phyloP scores from a whole-genome alignment of 2,329 filamentous ascomycete genomes.

The Botrytis tulipae region DNA sequence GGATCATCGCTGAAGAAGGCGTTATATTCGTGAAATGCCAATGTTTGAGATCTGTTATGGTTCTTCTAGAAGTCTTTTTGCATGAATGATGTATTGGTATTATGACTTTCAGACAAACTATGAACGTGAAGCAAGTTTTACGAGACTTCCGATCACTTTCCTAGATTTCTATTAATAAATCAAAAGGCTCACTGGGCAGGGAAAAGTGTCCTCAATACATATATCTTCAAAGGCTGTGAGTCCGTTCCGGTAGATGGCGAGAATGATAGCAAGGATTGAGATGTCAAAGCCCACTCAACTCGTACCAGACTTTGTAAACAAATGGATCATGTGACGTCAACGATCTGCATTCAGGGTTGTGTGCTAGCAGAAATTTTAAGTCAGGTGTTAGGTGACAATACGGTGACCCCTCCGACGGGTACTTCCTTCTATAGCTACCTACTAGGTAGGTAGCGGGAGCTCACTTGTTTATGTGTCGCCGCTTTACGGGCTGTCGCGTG shows the following conservation, averaged over 20 bases:
- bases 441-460: background rate
- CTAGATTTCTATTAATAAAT: constrained; percentile 11
- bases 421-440: background rate
- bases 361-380: background rate
- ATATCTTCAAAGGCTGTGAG: background rate
- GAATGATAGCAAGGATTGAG: background rate
- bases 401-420: background rate
- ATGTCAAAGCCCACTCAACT: background rate
- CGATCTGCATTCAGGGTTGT: background rate
- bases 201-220: background rate
- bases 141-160: background rate
- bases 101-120: background rate
- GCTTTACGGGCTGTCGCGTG: background rate
- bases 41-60: background rate
- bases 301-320: background rate
- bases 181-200: background rate
- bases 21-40: background rate
- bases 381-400: background rate
- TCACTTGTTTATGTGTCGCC: background rate
- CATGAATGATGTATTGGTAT: background rate
- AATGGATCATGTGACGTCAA: constrained; percentile 9
- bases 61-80: constrained; percentile 7
- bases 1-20: background rate
- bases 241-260: background rate
- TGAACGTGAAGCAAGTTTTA: background rate